Conservation (phyloP, 148 eudicot genomes). For the Polygonum aviculare region DNA sequence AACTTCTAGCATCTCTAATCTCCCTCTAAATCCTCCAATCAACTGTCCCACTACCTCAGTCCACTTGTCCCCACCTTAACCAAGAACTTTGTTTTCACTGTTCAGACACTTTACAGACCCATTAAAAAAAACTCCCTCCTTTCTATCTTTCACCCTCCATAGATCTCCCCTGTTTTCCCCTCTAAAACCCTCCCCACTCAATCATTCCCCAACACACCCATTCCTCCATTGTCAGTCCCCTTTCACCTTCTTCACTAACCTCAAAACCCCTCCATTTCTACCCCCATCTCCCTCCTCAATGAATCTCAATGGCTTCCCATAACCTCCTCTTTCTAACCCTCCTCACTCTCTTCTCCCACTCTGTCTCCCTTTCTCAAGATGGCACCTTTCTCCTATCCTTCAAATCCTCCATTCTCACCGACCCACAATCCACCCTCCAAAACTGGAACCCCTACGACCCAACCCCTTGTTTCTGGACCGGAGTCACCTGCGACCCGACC, state of each 20-base stretch:
- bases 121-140: neutral
- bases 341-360: neutral
- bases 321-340: neutral
- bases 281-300: neutral
- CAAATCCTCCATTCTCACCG: conserved; percentile 53
- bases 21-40: neutral
- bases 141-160: neutral
- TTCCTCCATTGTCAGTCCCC: neutral
- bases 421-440: conserved; percentile 55
- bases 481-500: conserved; percentile 46
- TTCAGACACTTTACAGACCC: neutral
- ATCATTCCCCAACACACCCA: conserved; percentile 1
- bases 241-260: neutral
- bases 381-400: conserved; percentile 62
- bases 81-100: neutral
- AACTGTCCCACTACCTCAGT: neutral
- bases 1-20: too few relatives aligned
- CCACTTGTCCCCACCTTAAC: neutral
- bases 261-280: neutral
- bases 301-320: conserved; percentile 4
- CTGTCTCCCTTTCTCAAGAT: conserved; percentile 38
- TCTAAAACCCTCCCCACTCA: neutral
- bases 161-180: neutral
- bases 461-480: conserved; percentile 78
- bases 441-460: conserved; percentile 56